phyloP scores from a whole-genome alignment of 306 rosid species.

The Begonia peltatifolia region DNA sequence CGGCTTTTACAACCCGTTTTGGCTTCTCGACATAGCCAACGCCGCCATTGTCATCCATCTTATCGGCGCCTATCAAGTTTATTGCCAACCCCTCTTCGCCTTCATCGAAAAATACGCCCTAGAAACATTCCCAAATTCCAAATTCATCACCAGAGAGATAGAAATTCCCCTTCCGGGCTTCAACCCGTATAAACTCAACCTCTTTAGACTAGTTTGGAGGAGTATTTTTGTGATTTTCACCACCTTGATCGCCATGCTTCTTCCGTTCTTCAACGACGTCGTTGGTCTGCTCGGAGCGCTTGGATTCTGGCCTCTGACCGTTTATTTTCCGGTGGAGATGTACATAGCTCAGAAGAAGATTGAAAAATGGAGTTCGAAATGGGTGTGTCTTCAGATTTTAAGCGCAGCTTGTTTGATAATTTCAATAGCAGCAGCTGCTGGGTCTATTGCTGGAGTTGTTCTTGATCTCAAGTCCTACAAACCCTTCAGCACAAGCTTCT shows the following conservation, averaged over 20 bases:
- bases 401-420: conserved; percentile 50
- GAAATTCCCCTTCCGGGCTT: conserved; percentile 16
- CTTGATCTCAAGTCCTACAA: conserved; percentile 35
- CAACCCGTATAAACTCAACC: conserved; percentile 31
- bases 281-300: conserved; percentile 69
- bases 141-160: conserved; percentile 33
- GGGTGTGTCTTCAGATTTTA: conserved; percentile 54
- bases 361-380: conserved; percentile 51
- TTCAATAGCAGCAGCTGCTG: conserved; percentile 46
- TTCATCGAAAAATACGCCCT: conserved; percentile 34
- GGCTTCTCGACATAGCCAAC: conserved; percentile 80
- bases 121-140: conserved; percentile 23
- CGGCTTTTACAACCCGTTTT: conserved; percentile 59
- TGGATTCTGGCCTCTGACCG: conserved; percentile 72
- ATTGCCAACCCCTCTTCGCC: conserved; percentile 55
- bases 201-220: conserved; percentile 55
- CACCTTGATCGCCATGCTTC: conserved; percentile 49
- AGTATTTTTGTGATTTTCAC: conserved; percentile 33
- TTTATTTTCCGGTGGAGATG: conserved; percentile 78
- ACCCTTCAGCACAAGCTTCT: conserved; percentile 35
- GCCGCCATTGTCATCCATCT: conserved; percentile 71
- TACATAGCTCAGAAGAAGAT: conserved; percentile 48
- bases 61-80: conserved; percentile 74
- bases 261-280: conserved; percentile 64
- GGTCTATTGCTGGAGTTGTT: conserved; percentile 48